Evolutionary conservation across 129 eudicot species (phyloP).

Genomic region (Mikania micrantha): DNA sequence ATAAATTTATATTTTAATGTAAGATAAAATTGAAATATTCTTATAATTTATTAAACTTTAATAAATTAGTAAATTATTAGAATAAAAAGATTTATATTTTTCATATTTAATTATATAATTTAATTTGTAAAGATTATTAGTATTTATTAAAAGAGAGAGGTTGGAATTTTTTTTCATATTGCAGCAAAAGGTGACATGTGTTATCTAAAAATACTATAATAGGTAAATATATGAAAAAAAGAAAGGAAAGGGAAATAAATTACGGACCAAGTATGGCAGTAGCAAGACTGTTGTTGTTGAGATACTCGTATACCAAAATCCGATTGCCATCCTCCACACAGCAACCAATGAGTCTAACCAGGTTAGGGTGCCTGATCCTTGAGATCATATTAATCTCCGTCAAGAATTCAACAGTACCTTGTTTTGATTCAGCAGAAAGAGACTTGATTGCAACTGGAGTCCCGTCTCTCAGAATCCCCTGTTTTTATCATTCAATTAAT

Average conservation of each 20-base stretch:
- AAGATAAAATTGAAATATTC: too few species aligned
- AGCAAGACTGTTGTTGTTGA: constrained; percentile 59
- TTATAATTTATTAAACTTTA: too few species aligned
- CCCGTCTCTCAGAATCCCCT: constrained; percentile 68
- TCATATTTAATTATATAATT: too few species aligned
- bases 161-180: too few species aligned
- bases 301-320: constrained; percentile 59
- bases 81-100: too few species aligned
- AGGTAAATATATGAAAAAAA: too few species aligned
- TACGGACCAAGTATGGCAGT: constrained; percentile 46
- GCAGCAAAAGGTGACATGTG: too few species aligned
- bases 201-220: too few species aligned
- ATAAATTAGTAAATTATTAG: too few species aligned
- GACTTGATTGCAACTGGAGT: constrained; percentile 50
- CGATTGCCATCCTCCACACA: constrained; percentile 57
- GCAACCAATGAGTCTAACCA: constrained; percentile 62
- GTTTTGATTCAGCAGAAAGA: constrained; percentile 67
- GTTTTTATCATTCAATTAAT: not conserved
- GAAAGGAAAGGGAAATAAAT: not conserved
- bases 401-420: constrained; percentile 61
- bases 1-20: too few species aligned
- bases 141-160: too few species aligned
- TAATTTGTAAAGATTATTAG: too few species aligned
- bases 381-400: constrained; percentile 56
- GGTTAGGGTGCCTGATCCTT: constrained; percentile 53